Evolutionary conservation across 2,329 filamentous ascomycete genomes (phyloP).

Genomic region (Elsinoe fawcettii): DNA sequence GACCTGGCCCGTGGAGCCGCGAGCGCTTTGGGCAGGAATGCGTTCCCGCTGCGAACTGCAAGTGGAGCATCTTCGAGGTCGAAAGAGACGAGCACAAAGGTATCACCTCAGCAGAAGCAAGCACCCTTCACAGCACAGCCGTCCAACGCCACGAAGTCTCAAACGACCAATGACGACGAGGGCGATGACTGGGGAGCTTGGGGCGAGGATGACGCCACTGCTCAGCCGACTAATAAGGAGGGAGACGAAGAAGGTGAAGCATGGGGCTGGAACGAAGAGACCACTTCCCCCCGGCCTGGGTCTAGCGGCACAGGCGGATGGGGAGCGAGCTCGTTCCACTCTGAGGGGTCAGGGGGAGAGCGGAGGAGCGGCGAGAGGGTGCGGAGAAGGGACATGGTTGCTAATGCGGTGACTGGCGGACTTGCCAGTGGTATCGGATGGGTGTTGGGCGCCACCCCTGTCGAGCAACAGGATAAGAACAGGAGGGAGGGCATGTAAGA

Average conservation of each 20-base stretch:
- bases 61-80: slow-evolving; percentile 17
- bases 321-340: slow-evolving; percentile 1
- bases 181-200: slow-evolving; percentile 12
- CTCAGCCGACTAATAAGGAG: background rate
- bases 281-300: slow-evolving; percentile 1
- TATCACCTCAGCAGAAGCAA: slow-evolving; percentile 17
- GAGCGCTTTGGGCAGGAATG: slow-evolving; percentile 39
- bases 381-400: slow-evolving; percentile 66
- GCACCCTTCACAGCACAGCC: background rate
- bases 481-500: background rate
- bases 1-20: slow-evolving; percentile 45
- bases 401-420: slow-evolving; percentile 55
- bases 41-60: slow-evolving; percentile 34
- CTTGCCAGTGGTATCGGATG: slow-evolving; percentile 57
- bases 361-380: slow-evolving; percentile 33
- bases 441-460: slow-evolving; percentile 48
- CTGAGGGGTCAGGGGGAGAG: background rate
- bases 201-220: background rate
- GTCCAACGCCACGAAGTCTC: background rate
- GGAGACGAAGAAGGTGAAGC: slow-evolving; percentile 14
- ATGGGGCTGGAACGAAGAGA: slow-evolving; percentile 8
- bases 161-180: background rate
- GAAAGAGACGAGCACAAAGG: slow-evolving; percentile 18
- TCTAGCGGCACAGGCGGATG: background rate
- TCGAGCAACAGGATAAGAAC: slow-evolving; percentile 16